Evolutionary conservation across 1,284 basidiomycete species (phyloP).

Genomic region (Boletus smithii): DNA sequence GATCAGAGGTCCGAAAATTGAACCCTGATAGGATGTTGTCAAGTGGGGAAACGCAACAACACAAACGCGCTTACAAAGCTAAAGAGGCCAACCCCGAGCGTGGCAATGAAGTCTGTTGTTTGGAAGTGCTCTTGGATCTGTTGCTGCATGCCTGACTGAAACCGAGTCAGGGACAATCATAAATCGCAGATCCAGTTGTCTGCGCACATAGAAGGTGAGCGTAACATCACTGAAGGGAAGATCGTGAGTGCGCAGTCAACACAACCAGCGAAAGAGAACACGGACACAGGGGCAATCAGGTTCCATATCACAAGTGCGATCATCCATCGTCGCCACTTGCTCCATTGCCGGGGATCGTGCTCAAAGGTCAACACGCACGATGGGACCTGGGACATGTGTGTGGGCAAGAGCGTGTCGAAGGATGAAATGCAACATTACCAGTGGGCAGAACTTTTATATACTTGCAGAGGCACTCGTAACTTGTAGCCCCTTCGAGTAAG

Average conservation of each 20-base stretch:
- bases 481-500: background rate
- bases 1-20: constrained; percentile 28
- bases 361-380: constrained; percentile 17
- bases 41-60: background rate
- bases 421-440: constrained; percentile 1
- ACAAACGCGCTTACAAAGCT: constrained; percentile 21
- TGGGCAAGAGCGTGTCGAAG: constrained; percentile 6
- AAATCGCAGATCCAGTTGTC: background rate
- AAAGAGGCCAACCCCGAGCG: constrained; percentile 27
- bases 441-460: constrained; percentile 11
- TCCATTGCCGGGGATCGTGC: constrained; percentile 28
- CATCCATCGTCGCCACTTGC: constrained; percentile 25
- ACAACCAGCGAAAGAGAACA: constrained; percentile 2
- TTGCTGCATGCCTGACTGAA: constrained; percentile 27
- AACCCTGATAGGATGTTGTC: constrained; percentile 15
- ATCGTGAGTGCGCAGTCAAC: constrained; percentile 6
- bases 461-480: constrained; percentile 1
- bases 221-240: constrained; percentile 20
- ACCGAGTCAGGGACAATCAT: background rate
- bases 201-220: constrained; percentile 26
- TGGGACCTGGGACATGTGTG: constrained; percentile 20
- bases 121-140: constrained; percentile 27
- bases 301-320: constrained; percentile 27
- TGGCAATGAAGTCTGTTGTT: constrained; percentile 16
- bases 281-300: constrained; percentile 27